phyloP scores from a whole-genome alignment of 768 basidiomycete genomes.

The Galerina sulciceps region DNA sequence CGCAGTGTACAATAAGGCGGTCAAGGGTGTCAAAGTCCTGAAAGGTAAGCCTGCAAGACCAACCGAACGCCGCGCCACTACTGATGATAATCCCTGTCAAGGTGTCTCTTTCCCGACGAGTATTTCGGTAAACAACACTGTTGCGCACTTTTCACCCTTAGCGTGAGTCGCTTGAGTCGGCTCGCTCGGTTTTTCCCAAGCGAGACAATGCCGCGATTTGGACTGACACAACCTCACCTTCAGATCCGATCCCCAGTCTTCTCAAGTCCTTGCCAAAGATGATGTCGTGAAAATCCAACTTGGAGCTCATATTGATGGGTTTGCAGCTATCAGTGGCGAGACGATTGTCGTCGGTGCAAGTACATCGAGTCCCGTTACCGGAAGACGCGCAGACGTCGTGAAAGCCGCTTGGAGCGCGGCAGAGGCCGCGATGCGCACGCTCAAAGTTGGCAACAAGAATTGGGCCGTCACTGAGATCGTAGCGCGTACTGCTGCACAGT shows the following conservation, averaged over 20 bases:
- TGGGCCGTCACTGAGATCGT: slow-evolving; percentile 93
- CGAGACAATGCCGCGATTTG: slow-evolving; percentile 11
- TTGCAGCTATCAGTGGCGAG: slow-evolving; percentile 91
- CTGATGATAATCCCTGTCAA: slow-evolving; percentile 30
- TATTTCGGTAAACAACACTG: slow-evolving; percentile 93
- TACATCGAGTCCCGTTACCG: slow-evolving; percentile 75
- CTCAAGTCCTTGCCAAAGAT: slow-evolving; percentile 72
- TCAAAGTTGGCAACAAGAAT: slow-evolving; percentile 94
- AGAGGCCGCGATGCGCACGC: slow-evolving; percentile 87
- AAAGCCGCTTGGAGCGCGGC: slow-evolving; percentile 94
- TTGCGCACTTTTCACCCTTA: slow-evolving; percentile 96
- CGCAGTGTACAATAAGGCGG: slow-evolving; percentile 86
- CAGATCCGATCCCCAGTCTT: slow-evolving; percentile 77
- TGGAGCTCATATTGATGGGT: slow-evolving; percentile 98
- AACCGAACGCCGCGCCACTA: not conserved
- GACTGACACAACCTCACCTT: slow-evolving; percentile 3
- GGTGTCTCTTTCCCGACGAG: slow-evolving; percentile 95
- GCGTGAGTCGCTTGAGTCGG: slow-evolving; percentile 60
- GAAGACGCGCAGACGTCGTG: slow-evolving; percentile 87
- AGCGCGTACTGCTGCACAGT: slow-evolving; percentile 67
- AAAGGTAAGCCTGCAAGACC: slow-evolving; percentile 67
- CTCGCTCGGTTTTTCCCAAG: not conserved
- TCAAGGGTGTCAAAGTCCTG: slow-evolving; percentile 85
- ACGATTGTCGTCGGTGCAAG: slow-evolving; percentile 89
- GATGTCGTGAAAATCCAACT: slow-evolving; percentile 97